Conservation (phyloP, 2,329 filamentous ascomycete genomes). For the Exophiala xenobiotica region DNA sequence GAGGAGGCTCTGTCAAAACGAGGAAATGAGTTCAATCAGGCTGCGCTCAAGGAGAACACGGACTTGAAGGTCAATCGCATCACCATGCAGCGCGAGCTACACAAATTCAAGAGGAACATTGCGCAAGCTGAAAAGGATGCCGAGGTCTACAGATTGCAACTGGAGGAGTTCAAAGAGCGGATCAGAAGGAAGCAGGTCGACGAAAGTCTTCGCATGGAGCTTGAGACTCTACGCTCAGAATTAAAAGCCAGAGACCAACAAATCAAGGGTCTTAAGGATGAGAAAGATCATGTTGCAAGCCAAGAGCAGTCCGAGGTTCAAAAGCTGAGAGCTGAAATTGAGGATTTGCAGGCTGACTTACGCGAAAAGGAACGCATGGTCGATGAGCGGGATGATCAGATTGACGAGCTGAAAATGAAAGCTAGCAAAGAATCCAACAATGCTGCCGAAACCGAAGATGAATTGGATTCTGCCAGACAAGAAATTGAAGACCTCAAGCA, state of each 20-base stretch:
- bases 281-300: conserved; percentile 58
- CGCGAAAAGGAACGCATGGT: conserved; percentile 73
- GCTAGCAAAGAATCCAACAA: conserved; percentile 43
- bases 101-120: conserved; percentile 81
- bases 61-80: conserved; percentile 91
- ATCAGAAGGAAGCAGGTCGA: conserved; percentile 73
- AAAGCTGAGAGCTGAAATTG: conserved; percentile 70
- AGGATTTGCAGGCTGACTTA: conserved; percentile 72
- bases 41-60: conserved; percentile 88
- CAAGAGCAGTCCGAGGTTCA: conserved; percentile 59
- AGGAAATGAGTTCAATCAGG: conserved; percentile 85
- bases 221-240: conserved; percentile 52
- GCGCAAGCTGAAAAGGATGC: conserved; percentile 80
- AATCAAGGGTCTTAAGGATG: conserved; percentile 58
- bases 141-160: conserved; percentile 77
- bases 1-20: conserved; percentile 86
- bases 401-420: conserved; percentile 63
- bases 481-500: conserved; percentile 46
- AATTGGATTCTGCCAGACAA: conserved; percentile 47
- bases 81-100: conserved; percentile 83
- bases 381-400: conserved; percentile 71
- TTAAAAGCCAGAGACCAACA: conserved; percentile 49
- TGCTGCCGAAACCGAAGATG: conserved; percentile 50
- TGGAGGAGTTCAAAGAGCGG: conserved; percentile 78
- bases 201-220: conserved; percentile 65